Percentiles rank a stretch among this genome's conserved stretches.
Evolutionary conservation across 306 rosid genomes (phyloP).

Genomic region (Dryas alaskensis): DNA sequence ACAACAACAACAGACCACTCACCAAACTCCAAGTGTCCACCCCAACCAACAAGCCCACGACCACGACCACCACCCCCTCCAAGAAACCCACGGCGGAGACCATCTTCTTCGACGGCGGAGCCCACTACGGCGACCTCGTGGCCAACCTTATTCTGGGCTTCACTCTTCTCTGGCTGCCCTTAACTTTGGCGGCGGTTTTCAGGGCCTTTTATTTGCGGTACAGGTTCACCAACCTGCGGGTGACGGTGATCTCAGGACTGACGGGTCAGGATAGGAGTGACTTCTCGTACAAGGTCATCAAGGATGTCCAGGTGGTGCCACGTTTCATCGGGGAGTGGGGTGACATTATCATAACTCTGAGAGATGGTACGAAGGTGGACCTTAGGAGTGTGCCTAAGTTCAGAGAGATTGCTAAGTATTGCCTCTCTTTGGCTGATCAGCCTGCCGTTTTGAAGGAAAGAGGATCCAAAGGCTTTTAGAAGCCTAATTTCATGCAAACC

Average conservation of each 20-base stretch:
- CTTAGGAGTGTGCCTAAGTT: constrained; percentile 85
- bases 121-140: constrained; percentile 77
- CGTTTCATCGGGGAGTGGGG: constrained; percentile 97
- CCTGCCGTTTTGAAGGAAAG: constrained; percentile 35
- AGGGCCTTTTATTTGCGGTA: constrained; percentile 68
- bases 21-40: constrained; percentile 70
- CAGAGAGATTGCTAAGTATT: constrained; percentile 79
- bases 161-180: constrained; percentile 84
- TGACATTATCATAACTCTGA: constrained; percentile 71
- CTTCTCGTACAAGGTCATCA: constrained; percentile 66
- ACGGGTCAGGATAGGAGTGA: constrained; percentile 86
- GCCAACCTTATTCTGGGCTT: constrained; percentile 73
- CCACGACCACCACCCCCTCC: constrained; percentile 18
- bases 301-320: constrained; percentile 91
- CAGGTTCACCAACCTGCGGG: constrained; percentile 89
- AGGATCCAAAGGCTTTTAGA: constrained; percentile 61
- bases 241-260: constrained; percentile 77
- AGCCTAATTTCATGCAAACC: neutral
- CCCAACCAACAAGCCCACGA: constrained; percentile 57
- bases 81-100: constrained; percentile 49
- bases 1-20: constrained; percentile 29
- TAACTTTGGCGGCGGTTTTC: constrained; percentile 80
- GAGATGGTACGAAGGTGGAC: constrained; percentile 84
- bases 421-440: constrained; percentile 59
- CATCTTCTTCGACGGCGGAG: constrained; percentile 94